phyloP scores from a whole-genome alignment of 805 yeast species.

The Yamadazyma takamatsuzukensis region DNA sequence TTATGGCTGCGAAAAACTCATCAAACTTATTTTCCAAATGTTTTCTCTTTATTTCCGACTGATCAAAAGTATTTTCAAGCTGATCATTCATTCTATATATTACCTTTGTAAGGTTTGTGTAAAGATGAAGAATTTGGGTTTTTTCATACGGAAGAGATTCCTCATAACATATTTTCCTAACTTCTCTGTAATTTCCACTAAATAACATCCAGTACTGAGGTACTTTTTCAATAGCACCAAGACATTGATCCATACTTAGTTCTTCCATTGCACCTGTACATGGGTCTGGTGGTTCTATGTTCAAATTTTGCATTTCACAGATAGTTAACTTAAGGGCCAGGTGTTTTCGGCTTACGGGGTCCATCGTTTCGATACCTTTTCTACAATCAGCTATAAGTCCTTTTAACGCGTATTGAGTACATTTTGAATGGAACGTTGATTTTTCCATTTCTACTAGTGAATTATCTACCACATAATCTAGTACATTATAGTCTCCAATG shows the following conservation, averaged over 20 bases:
- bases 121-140: constrained; percentile 45
- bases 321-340: constrained; percentile 48
- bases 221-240: constrained; percentile 35
- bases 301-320: constrained; percentile 53
- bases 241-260: constrained; percentile 33
- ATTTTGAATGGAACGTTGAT: too few species aligned
- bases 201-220: constrained; percentile 74
- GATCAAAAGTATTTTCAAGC: constrained; percentile 1
- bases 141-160: constrained; percentile 50
- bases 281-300: constrained; percentile 28
- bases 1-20: constrained; percentile 2
- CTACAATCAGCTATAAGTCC: constrained; percentile 40
- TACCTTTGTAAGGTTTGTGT: constrained; percentile 42
- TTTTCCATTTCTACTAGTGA: too few species aligned
- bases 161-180: constrained; percentile 51
- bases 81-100: constrained; percentile 9
- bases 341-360: constrained; percentile 26
- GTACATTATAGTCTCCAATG: too few species aligned
- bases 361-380: constrained; percentile 37
- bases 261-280: constrained; percentile 17
- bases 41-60: constrained; percentile 6
- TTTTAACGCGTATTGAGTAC: constrained; percentile 39
- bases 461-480: too few species aligned
- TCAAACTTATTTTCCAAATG: constrained; percentile 13
- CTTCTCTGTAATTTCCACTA: constrained; percentile 58